phyloP scores from a whole-genome alignment of 2,329 filamentous ascomycete genomes.

The Diaporthe ilicicola region DNA sequence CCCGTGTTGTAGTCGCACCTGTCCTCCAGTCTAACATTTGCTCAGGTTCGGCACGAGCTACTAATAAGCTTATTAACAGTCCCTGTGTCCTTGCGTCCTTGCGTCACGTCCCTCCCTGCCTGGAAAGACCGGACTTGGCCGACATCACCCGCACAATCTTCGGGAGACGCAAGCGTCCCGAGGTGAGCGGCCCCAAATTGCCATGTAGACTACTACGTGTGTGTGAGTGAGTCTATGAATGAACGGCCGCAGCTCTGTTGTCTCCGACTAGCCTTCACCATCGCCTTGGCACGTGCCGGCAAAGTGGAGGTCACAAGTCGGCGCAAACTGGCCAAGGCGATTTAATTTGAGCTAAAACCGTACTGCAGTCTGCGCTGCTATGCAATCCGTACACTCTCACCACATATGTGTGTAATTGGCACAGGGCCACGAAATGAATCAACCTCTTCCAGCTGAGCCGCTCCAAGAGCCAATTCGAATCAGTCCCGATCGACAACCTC shows the following conservation, averaged over 20 bases:
- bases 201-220: too few relatives aligned
- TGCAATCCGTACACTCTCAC: not conserved
- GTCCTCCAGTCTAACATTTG: not conserved
- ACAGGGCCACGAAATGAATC: too few relatives aligned
- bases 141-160: conserved; percentile 5
- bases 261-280: conserved; percentile 1
- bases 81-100: too few relatives aligned
- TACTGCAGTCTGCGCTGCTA: not conserved
- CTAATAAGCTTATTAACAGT: not conserved
- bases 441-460: conserved; percentile 7
- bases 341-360: conserved; percentile 11
- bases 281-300: conserved; percentile 5
- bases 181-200: not conserved
- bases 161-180: not conserved
- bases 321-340: conserved; percentile 10
- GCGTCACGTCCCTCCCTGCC: too few relatives aligned
- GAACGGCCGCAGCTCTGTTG: conserved; percentile 1
- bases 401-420: not conserved
- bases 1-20: not conserved
- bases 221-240: too few relatives aligned
- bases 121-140: not conserved
- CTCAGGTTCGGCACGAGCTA: not conserved
- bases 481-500: conserved; percentile 3
- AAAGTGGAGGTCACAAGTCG: not conserved
- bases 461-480: not conserved